Base-by-base conservation (phyloP, 78 protist species). In the slime mould (Dictyostelium discoideum) region DNA sequence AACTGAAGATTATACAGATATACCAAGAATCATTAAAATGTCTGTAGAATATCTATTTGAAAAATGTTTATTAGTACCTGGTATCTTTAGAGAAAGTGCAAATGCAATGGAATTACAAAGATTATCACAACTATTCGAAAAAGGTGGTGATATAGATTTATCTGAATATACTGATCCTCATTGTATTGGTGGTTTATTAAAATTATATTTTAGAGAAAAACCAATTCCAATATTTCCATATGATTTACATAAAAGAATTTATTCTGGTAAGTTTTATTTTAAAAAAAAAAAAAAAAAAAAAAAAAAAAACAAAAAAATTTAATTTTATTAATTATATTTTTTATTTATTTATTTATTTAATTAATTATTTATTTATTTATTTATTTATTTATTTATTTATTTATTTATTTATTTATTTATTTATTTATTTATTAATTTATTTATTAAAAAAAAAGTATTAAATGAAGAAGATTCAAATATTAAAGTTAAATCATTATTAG, bases 11-110 rank as follows among this genome's bases (percentile, higher is more conserved):
- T 82, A 80, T 39, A 50, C 95, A 0, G 88, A 90, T 73, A 90
- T 90, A 40, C 95, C 95, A 29, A 63, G 46, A 73, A 32, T 60
- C n/a, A 82, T 90, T 29, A 90, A 90, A 82, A 3, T 82, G n/a
- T 80, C 95, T 3, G 76, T 90, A 18, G 95, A 90, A 39, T 90
- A 48, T 90, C 39, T 90, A 29, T 90, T 90, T 90, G 95, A 90
- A 39, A 90, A 90, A 20, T 83, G 85, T 73, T 44, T 81, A 46
- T 80, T 44, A 1, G 50, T 46, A 65, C 82, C 80, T 20, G 94
- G 94, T 10, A 20, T 88, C 14, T 90, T 90, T 63, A 90, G 95
- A 72, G 95, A 90, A n/a, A 82, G 88, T 72, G 83, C 95, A 9
- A 90, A 90, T 48, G 79, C 88, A 44, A 22, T 90, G 11, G 95